These are phyloP conservation scores for Syncephalastrum contaminatum DNA, from an alignment of 371 early-diverging fungal genomes.

Conservation along the genomic window DNA sequence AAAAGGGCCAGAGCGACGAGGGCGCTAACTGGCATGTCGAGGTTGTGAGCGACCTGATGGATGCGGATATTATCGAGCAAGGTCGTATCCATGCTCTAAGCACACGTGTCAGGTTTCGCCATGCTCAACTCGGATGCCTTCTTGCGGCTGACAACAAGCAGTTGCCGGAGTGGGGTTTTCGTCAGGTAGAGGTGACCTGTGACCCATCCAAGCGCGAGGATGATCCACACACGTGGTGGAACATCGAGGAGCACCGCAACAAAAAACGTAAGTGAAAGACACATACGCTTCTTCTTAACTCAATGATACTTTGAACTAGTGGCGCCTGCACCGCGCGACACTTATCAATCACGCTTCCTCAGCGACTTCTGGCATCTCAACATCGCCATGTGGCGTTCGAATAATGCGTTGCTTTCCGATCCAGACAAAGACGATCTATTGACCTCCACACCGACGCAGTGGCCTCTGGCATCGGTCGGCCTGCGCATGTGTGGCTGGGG, in stretches of 20 bases:
- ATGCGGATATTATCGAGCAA: constrained; percentile 28
- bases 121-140: constrained; percentile 79
- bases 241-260: constrained; percentile 93
- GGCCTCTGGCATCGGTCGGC: constrained; percentile 93
- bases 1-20: constrained; percentile 66
- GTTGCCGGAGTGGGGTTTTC: constrained; percentile 99
- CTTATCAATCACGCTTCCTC: constrained; percentile 78
- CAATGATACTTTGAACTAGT: constrained; percentile 37
- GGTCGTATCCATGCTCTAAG: constrained; percentile 73
- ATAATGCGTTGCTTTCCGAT: constrained; percentile 97
- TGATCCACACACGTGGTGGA: constrained; percentile 86
- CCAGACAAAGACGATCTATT: constrained; percentile 93
- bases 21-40: constrained; percentile 95
- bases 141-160: constrained; percentile 75
- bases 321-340: constrained; percentile 56
- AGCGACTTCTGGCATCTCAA: constrained; percentile 93
- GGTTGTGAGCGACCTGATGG: constrained; percentile 65
- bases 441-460: constrained; percentile 89
- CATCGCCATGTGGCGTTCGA: constrained; percentile 96
- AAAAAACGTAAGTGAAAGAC: constrained; percentile 45
- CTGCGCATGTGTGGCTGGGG: constrained; percentile 98
- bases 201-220: constrained; percentile 65
- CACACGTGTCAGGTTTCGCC: constrained; percentile 88
- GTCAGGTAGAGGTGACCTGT: constrained; percentile 95
- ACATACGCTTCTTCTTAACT: background rate